phyloP scores from a whole-genome alignment of 805 yeast species.

The Suhomyces pyralidae region DNA sequence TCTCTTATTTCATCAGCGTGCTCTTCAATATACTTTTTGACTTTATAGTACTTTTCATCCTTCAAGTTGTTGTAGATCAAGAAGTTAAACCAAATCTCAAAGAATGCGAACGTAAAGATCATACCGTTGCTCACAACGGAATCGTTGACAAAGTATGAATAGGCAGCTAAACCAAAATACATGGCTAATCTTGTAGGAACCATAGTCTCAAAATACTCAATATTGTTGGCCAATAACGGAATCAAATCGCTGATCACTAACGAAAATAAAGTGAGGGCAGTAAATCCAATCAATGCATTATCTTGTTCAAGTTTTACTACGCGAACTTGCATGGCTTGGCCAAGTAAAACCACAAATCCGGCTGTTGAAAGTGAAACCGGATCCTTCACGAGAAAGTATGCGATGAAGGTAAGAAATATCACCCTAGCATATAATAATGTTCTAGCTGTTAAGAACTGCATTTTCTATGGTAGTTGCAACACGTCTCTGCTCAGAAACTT shows the following conservation, averaged over 20 bases:
- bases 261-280: constrained; percentile 45
- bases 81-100: constrained; percentile 70
- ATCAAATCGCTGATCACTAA: constrained; percentile 53
- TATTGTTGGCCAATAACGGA: constrained; percentile 50
- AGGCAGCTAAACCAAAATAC: constrained; percentile 49
- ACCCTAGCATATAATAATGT: constrained; percentile 48
- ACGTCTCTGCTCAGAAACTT: not conserved
- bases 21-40: constrained; percentile 41
- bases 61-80: constrained; percentile 58
- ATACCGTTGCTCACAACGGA: constrained; percentile 57
- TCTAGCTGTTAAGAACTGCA: constrained; percentile 53
- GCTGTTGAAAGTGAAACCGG: constrained; percentile 44
- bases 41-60: constrained; percentile 57
- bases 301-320: constrained; percentile 25
- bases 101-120: constrained; percentile 55
- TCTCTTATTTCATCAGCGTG: constrained; percentile 34
- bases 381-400: constrained; percentile 48
- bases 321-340: constrained; percentile 57
- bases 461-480: constrained; percentile 15
- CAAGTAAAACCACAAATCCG: constrained; percentile 49
- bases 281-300: constrained; percentile 49
- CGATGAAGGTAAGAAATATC: constrained; percentile 39
- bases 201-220: constrained; percentile 53
- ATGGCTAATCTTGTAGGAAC: constrained; percentile 55
- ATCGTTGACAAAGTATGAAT: constrained; percentile 45